A percentile compares a stretch with the other conserved stretches of the same genome.
These are phyloP conservation scores for Cymbopogon flexuosus DNA, from an alignment of 202 grass and related monocot species.

Conservation along the genomic window DNA sequence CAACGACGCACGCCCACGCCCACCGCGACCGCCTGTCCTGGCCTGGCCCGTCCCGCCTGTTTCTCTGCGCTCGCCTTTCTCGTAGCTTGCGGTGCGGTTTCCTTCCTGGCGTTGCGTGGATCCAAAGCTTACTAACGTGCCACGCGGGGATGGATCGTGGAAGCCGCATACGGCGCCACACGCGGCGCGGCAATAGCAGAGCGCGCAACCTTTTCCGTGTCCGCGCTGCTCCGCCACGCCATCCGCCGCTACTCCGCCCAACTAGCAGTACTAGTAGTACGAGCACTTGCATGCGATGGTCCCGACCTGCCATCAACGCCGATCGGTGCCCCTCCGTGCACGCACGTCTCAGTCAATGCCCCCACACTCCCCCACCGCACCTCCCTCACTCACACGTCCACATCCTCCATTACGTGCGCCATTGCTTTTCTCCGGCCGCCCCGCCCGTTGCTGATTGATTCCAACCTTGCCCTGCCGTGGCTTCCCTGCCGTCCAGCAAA, in stretches of 20 bases:
- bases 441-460: not conserved
- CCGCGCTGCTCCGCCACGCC: conserved; percentile 15
- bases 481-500: not conserved
- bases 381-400: conserved; percentile 26
- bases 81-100: not conserved
- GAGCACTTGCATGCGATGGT: conserved; percentile 33
- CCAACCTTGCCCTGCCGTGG: not conserved
- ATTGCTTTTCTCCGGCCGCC: conserved; percentile 18
- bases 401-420: conserved; percentile 33
- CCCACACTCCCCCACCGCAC: conserved; percentile 37
- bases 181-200: not conserved
- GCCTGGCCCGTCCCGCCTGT: not conserved
- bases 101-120: too few relatives aligned
- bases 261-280: not conserved
- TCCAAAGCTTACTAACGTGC: not conserved
- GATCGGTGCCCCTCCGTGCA: conserved; percentile 42
- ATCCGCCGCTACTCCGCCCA: conserved; percentile 23
- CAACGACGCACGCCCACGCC: conserved; percentile 32
- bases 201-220: not conserved
- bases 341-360: conserved; percentile 45
- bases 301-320: conserved; percentile 32
- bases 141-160: not conserved
- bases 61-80: not conserved
- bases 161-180: not conserved
- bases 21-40: conserved; percentile 29